phyloP scores from a whole-genome alignment of 106 monocot species.

The Gastrodia elata region DNA sequence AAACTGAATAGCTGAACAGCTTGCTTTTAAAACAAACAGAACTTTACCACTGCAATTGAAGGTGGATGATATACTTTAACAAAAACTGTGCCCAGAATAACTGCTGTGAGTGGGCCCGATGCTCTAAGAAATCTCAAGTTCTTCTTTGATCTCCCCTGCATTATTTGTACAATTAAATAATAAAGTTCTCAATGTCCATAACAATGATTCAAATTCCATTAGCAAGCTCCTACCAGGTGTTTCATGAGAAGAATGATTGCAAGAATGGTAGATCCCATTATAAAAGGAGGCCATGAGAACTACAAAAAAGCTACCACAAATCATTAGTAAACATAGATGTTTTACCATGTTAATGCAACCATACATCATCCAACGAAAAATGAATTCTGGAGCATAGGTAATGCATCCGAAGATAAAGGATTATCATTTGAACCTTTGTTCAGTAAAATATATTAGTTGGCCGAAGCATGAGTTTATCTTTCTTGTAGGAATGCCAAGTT shows the following conservation, averaged over 20 bases:
- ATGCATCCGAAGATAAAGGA: neutral
- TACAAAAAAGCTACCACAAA: conserved; percentile 32
- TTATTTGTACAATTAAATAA: conserved; percentile 10
- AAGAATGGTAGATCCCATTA: conserved; percentile 81
- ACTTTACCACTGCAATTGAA: conserved; percentile 79
- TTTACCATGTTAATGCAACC: neutral
- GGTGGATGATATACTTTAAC: conserved; percentile 92
- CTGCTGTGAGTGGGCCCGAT: conserved; percentile 83
- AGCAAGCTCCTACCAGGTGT: conserved; percentile 42
- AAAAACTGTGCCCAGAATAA: conserved; percentile 69
- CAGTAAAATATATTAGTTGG: neutral
- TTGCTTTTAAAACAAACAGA: conserved; percentile 1
- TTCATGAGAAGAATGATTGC: conserved; percentile 76
- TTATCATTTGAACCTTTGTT: neutral
- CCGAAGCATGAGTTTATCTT: neutral
- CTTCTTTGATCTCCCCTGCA: conserved; percentile 76
- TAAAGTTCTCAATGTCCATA: neutral
- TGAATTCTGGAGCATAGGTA: neutral
- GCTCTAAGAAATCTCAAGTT: conserved; percentile 58
- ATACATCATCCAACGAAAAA: neutral
- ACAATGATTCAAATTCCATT: neutral
- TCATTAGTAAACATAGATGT: conserved; percentile 11
- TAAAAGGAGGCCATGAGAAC: conserved; percentile 91
- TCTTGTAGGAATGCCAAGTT: neutral
- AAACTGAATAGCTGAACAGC: neutral